Evolutionary conservation across 345 rosid species (phyloP).

Genomic region (Syzygium jambos): DNA sequence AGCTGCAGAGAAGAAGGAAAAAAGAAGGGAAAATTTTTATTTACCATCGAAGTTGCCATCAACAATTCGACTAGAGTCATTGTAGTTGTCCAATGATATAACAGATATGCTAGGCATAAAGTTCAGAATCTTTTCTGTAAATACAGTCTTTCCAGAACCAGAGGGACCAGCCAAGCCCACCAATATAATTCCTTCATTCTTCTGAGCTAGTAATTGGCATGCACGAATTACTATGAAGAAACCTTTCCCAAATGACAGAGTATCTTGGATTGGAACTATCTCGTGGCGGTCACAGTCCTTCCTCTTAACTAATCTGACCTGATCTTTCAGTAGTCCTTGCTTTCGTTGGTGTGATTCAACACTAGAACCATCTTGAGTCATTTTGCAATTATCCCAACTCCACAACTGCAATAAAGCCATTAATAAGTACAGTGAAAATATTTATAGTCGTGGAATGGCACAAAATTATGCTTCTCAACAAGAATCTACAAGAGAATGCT

Average conservation of each 20-base stretch:
- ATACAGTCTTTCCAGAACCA: slow-evolving; percentile 98
- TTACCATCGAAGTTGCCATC: slow-evolving; percentile 78
- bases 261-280: slow-evolving; percentile 63
- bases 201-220: slow-evolving; percentile 82
- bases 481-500: not conserved
- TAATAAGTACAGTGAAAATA: not conserved
- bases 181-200: slow-evolving; percentile 76
- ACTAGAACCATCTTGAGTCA: slow-evolving; percentile 48
- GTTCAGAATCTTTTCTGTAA: slow-evolving; percentile 82
- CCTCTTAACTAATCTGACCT: slow-evolving; percentile 66
- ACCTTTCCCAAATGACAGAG: slow-evolving; percentile 86
- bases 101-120: slow-evolving; percentile 86
- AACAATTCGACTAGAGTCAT: slow-evolving; percentile 80
- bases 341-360: slow-evolving; percentile 48
- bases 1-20: not conserved
- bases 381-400: slow-evolving; percentile 1
- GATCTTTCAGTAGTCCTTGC: slow-evolving; percentile 81
- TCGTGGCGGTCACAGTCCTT: slow-evolving; percentile 58
- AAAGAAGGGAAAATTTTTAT: not conserved
- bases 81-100: slow-evolving; percentile 93
- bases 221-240: slow-evolving; percentile 85
- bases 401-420: not conserved
- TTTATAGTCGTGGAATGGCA: not conserved
- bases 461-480: not conserved
- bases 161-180: slow-evolving; percentile 97